A percentile compares a stretch with the other conserved stretches of the same genome.
Evolutionary conservation across 495 filamentous ascomycete species (phyloP).

Genomic region (Venustampulla echinocandica): DNA sequence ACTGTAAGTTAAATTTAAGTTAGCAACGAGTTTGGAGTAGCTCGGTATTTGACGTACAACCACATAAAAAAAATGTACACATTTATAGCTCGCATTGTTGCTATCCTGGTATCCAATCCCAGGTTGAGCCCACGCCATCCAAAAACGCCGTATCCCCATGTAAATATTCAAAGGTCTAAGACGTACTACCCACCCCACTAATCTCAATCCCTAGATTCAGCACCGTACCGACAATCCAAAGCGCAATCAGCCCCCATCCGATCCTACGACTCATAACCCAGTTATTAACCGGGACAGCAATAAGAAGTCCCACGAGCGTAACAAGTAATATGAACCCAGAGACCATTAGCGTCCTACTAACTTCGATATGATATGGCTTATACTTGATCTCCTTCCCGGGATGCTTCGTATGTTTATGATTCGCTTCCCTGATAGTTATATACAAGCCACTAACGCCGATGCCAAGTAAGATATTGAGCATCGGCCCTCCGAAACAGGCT

Average conservation of each 20-base stretch:
- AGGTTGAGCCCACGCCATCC: too few relatives aligned
- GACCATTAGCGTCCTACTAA: slow-evolving; percentile 76
- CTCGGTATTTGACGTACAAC: too few relatives aligned
- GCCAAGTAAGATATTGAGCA: slow-evolving; percentile 95
- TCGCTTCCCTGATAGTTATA: slow-evolving; percentile 59
- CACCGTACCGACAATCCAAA: slow-evolving; percentile 81
- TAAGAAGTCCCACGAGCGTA: slow-evolving; percentile 68
- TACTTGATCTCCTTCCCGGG: slow-evolving; percentile 43
- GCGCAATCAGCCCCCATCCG: slow-evolving; percentile 69
- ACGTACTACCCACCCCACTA: slow-evolving; percentile 37
- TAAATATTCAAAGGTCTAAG: too few relatives aligned
- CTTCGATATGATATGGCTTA: slow-evolving; percentile 67
- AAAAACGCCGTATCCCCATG: too few relatives aligned
- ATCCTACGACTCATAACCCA: slow-evolving; percentile 86
- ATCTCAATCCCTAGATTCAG: slow-evolving; percentile 80
- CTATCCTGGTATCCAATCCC: too few relatives aligned
- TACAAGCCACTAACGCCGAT: slow-evolving; percentile 84
- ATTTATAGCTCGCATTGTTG: too few relatives aligned
- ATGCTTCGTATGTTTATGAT: slow-evolving; percentile 46
- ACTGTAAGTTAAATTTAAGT: too few relatives aligned
- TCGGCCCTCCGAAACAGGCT: slow-evolving; percentile 93
- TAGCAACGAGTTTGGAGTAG: too few relatives aligned
- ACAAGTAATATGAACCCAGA: slow-evolving; percentile 71
- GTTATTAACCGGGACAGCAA: slow-evolving; percentile 73
- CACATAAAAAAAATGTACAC: too few relatives aligned